Percentiles rank a stretch among this genome's conserved stretches.
Conservation (phyloP, 768 basidiomycete species). For the Phanerodontia chrysosporium region DNA sequence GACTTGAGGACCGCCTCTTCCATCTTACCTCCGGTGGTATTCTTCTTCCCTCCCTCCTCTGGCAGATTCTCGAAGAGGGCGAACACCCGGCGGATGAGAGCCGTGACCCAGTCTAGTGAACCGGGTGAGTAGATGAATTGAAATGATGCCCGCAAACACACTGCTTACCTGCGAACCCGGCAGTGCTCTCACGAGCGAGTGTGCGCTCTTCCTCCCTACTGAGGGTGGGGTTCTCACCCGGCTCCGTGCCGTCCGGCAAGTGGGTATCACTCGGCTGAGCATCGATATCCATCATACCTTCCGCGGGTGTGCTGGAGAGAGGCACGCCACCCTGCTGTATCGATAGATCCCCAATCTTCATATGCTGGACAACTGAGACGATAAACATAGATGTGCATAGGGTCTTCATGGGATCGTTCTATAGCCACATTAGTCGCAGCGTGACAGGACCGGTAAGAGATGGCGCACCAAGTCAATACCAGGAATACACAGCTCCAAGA, state of each 20-base stretch:
- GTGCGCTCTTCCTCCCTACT: slow-evolving; percentile 66
- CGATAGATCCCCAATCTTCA: slow-evolving; percentile 76
- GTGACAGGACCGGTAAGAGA: background rate
- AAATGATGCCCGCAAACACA: background rate
- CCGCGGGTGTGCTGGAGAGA: slow-evolving; percentile 49
- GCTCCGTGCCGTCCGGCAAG: slow-evolving; percentile 51
- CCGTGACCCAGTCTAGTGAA: slow-evolving; percentile 71
- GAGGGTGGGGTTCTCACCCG: slow-evolving; percentile 36
- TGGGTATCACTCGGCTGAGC: slow-evolving; percentile 36
- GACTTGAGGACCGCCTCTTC: slow-evolving; percentile 76
- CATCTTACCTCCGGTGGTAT: slow-evolving; percentile 80
- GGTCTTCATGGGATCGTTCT: slow-evolving; percentile 83
- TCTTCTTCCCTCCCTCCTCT: slow-evolving; percentile 88
- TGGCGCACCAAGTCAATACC: slow-evolving; percentile 80
- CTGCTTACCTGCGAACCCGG: slow-evolving; percentile 64
- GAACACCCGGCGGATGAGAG: slow-evolving; percentile 72
- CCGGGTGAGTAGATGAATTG: background rate
- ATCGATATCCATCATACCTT: slow-evolving; percentile 53
- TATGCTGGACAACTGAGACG: slow-evolving; percentile 63
- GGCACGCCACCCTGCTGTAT: slow-evolving; percentile 53
- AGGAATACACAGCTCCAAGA: slow-evolving; percentile 85
- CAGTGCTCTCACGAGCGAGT: slow-evolving; percentile 72
- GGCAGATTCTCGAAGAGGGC: slow-evolving; percentile 89
- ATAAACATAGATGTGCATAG: slow-evolving; percentile 80
- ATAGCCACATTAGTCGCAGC: background rate